Conservation (phyloP, 495 filamentous ascomycete species). For the Ramalina intermedia region DNA sequence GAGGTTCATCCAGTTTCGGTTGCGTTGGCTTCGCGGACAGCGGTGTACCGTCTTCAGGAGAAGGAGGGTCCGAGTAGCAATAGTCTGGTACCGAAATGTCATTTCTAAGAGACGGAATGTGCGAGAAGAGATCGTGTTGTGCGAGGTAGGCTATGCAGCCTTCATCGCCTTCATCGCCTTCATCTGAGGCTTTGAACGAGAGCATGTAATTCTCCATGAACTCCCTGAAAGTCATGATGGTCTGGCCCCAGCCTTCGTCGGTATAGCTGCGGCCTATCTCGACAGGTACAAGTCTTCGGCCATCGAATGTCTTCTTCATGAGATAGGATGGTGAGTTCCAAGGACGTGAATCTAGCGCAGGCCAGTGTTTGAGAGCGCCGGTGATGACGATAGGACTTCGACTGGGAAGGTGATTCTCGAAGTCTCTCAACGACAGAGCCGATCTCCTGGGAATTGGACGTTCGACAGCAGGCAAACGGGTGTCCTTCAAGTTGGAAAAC, state of each 20-base stretch:
- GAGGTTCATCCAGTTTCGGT: conserved; percentile 28
- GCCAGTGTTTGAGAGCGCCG: conserved; percentile 54
- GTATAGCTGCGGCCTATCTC: conserved; percentile 87
- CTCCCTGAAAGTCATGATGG: conserved; percentile 58
- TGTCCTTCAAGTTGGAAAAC: conserved; percentile 26
- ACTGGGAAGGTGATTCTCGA: conserved; percentile 46
- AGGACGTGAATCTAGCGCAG: conserved; percentile 48
- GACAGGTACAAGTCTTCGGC: conserved; percentile 68
- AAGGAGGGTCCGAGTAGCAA: conserved; percentile 57
- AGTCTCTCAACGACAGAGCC: conserved; percentile 37
- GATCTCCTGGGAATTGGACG: conserved; percentile 20
- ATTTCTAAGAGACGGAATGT: conserved; percentile 61
- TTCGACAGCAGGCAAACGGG: conserved; percentile 22
- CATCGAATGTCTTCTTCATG: conserved; percentile 56
- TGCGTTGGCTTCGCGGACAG: conserved; percentile 26
- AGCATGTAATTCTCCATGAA: conserved; percentile 52
- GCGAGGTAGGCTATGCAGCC: conserved; percentile 58
- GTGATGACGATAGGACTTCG: conserved; percentile 54
- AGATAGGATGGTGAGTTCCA: conserved; percentile 71
- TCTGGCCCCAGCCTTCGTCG: conserved; percentile 73
- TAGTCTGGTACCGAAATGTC: conserved; percentile 77
- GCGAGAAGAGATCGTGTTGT: conserved; percentile 74
- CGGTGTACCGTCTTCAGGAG: conserved; percentile 33
- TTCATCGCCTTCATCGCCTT: not conserved
- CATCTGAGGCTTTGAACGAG: not conserved